Evolutionary conservation across 225 moss, liverwort and hornwort genomes (phyloP), one percentile per base, ranked within the genome.

Genomic region (Thuidium tamariscinum): DNA sequence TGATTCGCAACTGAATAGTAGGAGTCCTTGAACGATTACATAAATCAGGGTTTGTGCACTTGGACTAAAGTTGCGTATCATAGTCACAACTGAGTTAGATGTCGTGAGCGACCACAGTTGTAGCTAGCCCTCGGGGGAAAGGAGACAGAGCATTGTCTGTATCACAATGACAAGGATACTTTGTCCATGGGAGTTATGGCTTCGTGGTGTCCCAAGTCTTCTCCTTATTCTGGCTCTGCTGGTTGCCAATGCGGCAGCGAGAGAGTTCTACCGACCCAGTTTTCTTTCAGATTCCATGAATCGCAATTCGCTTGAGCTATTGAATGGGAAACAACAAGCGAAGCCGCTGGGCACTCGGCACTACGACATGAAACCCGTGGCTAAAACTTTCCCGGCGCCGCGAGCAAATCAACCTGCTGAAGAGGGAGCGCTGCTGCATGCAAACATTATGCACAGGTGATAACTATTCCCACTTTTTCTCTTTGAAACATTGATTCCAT

Each of bases 361-460:
- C 76, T 83, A 80, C n/a, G 69, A 18, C 80, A 62, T 72, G 27
- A 78, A 84, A 52, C 78, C 85, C 23, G 10, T 74, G 13, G 86
- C 86, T 71, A 10, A 29, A 61, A 84, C 77, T 59, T 56, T 86
- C 41, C 76, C 82, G 22, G 20, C 41, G 16, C 32, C 62, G 34
- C 82, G 39, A 49, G 78, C 19, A 59, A 22, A 64, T 46, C 82
- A 82, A 30, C 83, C 68, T 88, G 42, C 57, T 82, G 82, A 13
- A 74, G 91, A 3, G 42, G 82, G 55, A 52, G 75, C 48, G 19
- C 21, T 17, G 7, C 20, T 91, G 44, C 62, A 18, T 78, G 90
- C 88, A 44, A 54, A 73, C 73, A 90, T 92, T 6, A 27, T 88
- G 60, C 92, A 92, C 84, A 92, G 92, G 92, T 92, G 52, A 56